These are phyloP conservation scores for Aspergillus kassunensis DNA, from an alignment of 495 filamentous ascomycete species.

Conservation along the genomic window DNA sequence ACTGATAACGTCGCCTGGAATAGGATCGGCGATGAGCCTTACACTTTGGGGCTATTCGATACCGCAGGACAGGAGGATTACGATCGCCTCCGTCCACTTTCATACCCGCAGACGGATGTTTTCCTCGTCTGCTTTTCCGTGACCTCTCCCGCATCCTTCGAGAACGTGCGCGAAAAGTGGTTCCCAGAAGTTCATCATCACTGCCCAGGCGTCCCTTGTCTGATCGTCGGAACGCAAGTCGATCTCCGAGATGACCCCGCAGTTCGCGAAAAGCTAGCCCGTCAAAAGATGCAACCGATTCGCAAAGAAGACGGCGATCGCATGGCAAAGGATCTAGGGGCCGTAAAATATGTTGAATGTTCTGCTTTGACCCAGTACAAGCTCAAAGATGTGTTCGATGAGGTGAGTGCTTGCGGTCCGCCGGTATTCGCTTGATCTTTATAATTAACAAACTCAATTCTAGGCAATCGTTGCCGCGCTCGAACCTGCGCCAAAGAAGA, in stretches of 20 bases:
- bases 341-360: conserved; percentile 98
- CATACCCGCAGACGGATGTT: conserved; percentile 97
- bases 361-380: conserved; percentile 97
- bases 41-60: conserved; percentile 96
- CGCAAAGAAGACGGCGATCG: conserved; percentile 86
- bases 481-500: conserved; percentile 76
- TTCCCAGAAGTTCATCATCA: conserved; percentile 98
- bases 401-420: conserved; percentile 56
- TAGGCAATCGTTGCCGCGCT: conserved; percentile 88
- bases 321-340: conserved; percentile 94
- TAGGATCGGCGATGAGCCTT: conserved; percentile 99
- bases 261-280: conserved; percentile 85
- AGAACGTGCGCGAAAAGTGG: conserved; percentile 99
- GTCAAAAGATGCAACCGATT: conserved; percentile 93
- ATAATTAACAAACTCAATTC: background rate
- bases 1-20: conserved; percentile 1
- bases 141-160: conserved; percentile 96
- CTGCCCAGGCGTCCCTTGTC: conserved; percentile 94
- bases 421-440: background rate
- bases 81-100: conserved; percentile 91
- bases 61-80: conserved; percentile 99
- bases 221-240: conserved; percentile 96
- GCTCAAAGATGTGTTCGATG: conserved; percentile 98
- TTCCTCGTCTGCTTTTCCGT: conserved; percentile 99
- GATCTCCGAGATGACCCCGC: conserved; percentile 90